Conservation (phyloP, 23 red algal species). For the Rhodosorus marinus region DNA sequence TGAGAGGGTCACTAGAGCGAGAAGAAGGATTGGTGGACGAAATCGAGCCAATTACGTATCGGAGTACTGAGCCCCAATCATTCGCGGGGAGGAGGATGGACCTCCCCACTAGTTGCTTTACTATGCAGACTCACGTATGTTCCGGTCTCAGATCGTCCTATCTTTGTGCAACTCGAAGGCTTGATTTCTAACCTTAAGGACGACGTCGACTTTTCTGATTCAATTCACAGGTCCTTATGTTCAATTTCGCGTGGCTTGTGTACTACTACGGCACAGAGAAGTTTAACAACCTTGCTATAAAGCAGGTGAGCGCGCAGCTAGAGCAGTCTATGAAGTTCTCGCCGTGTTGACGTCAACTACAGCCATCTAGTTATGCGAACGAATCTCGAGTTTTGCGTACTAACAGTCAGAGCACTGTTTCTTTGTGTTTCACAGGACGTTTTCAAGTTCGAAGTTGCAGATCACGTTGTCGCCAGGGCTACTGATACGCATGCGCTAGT, state of each 20-base stretch:
- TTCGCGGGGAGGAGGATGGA: slow-evolving; percentile 27
- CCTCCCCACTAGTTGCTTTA: slow-evolving; percentile 37
- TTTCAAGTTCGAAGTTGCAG: slow-evolving; percentile 25
- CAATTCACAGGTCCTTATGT: too few relatives aligned
- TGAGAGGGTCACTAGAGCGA: too few relatives aligned
- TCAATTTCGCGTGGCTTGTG: slow-evolving; percentile 63
- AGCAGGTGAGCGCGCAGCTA: neutral
- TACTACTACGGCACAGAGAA: slow-evolving; percentile 52
- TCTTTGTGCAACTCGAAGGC: too few relatives aligned
- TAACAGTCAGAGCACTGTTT: too few relatives aligned
- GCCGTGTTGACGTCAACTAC: too few relatives aligned
- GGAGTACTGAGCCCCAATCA: slow-evolving; percentile 36
- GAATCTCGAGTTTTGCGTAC: too few relatives aligned
- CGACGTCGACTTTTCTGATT: too few relatives aligned
- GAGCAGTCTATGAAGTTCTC: neutral
- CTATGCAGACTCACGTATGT: slow-evolving; percentile 72
- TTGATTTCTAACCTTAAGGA: too few relatives aligned
- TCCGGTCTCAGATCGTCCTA: too few relatives aligned
- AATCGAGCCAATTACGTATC: slow-evolving; percentile 43
- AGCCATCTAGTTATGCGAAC: too few relatives aligned
- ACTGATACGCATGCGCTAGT: slow-evolving; percentile 69
- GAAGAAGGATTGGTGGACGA: too few relatives aligned
- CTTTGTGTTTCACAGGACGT: too few relatives aligned
- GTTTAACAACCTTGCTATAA: slow-evolving; percentile 47
- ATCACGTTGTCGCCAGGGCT: slow-evolving; percentile 37